Base-by-base conservation (phyloP, 2,329 filamentous ascomycete genomes). In the Claviceps citrina region DNA sequence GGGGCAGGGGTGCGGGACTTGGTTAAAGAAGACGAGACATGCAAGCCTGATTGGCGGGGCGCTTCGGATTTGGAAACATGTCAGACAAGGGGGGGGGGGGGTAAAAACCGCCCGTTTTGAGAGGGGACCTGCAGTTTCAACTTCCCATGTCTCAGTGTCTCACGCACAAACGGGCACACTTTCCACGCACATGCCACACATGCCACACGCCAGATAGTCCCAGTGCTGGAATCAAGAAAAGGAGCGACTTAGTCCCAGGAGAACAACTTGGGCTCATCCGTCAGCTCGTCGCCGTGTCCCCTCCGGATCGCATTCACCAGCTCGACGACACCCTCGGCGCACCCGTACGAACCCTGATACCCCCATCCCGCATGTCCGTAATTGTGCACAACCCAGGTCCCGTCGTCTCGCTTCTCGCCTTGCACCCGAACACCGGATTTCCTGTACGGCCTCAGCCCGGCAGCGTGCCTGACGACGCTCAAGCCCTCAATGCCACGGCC, bases 311-410 rank as follows among this genome's bases (percentile, higher is more conserved):
- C 72, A 32, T 72, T 69, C 5, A 85, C 78, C 55, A 87, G 60
- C 55, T 74, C 70, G 2, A 81, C 69, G 0, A 77, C 78, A 26
- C 69, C 65, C 51, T 78, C 67, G 0, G 81, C 74, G 56, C 80
- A 84, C 1, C 82, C 83, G 57, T 81, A 89, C 19, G 66, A 73
- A 2, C 68, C 70, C 53, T 76, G 72, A 43, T 74, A 94, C 9
- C 86, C 86, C 69, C 81, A 85, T 2, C 82, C 82, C 1, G 75
- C 78, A 56, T 86, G 81, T 0, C 82, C 83, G 49, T 87, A 87
- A 51, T 84, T 82, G 56, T 89, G 84, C 40, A 91, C 78, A n/a
- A 86, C 71, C 58, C 71, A 67, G 3, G 58, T 71, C 3, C 73
- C 68, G 6, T 73, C 76, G 38, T 69, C 62, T 24, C 61, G 39